Conservation (phyloP, 768 basidiomycete genomes). For the Mycena pura region DNA sequence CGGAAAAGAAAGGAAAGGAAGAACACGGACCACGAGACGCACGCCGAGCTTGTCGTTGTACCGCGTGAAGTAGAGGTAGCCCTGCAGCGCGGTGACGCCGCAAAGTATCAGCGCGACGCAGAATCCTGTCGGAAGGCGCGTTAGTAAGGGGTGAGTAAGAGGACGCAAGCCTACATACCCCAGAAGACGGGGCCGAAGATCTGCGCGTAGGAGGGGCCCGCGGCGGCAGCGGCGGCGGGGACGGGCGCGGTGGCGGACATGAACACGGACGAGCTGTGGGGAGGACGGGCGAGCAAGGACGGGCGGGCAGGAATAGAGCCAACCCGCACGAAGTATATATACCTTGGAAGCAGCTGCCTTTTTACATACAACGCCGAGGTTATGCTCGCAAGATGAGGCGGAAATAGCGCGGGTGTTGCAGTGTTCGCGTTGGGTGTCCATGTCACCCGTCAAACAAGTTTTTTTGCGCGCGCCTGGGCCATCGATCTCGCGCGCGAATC, state of each 20-base stretch:
- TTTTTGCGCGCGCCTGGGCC: too few species aligned
- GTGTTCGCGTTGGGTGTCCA: too few species aligned
- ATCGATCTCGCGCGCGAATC: too few species aligned
- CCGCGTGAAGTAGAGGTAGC: conserved; percentile 24
- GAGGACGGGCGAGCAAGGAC: neutral
- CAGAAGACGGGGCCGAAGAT: conserved; percentile 25
- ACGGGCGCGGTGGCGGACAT: conserved; percentile 5
- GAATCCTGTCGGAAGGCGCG: conserved; percentile 11
- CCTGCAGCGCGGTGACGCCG: conserved; percentile 20
- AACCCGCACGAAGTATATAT: neutral
- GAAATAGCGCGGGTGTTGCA: too few species aligned
- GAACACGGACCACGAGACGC: conserved; percentile 10
- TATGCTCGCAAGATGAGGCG: too few species aligned
- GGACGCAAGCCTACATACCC: conserved; percentile 16
- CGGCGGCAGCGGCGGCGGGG: neutral
- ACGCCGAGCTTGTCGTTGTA: conserved; percentile 23
- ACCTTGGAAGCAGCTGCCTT: neutral
- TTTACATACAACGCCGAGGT: too few species aligned
- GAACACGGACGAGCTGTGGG: too few species aligned
- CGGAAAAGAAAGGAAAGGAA: neutral
- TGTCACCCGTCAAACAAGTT: too few species aligned
- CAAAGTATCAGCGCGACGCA: conserved; percentile 17
- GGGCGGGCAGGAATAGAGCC: neutral
- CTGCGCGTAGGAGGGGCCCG: conserved; percentile 7
- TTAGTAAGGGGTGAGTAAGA: neutral